A percentile compares a stretch with the other conserved stretches of the same genome.
Evolutionary conservation across 192 early-diverging fungal genomes (phyloP).

Genomic region (Linnemannia hyalina): DNA sequence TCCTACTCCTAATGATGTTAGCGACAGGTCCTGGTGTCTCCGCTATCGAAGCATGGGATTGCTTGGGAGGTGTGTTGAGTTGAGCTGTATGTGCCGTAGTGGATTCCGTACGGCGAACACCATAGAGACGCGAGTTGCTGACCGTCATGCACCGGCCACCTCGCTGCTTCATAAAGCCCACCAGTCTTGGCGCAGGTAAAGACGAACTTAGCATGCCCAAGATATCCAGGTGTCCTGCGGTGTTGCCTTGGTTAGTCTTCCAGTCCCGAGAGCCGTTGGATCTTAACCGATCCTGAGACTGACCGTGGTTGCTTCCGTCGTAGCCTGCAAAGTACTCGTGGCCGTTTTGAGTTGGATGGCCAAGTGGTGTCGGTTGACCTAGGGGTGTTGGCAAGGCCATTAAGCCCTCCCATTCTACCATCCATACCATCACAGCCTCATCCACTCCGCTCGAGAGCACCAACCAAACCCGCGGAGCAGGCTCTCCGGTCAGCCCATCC

Average conservation of each 20-base stretch:
- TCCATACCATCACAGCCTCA: constrained; percentile 55
- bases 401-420: constrained; percentile 50
- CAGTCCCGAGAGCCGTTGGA: neutral
- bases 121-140: constrained; percentile 41
- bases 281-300: neutral
- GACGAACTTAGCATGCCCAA: constrained; percentile 32
- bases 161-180: constrained; percentile 48
- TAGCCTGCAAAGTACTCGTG: neutral
- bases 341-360: neutral
- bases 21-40: neutral
- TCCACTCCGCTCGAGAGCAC: constrained; percentile 43
- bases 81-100: neutral
- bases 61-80: neutral
- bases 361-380: neutral
- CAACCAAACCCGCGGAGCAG: constrained; percentile 49
- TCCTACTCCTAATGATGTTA: constrained; percentile 5
- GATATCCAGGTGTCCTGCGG: neutral
- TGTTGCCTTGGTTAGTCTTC: neutral
- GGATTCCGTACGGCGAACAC: constrained; percentile 35
- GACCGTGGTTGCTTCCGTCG: neutral
- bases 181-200: constrained; percentile 44
- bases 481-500: constrained; percentile 47
- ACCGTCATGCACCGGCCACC: constrained; percentile 47
- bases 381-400: constrained; percentile 20
- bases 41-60: constrained; percentile 26